phyloP scores from a whole-genome alignment of 495 filamentous ascomycete species.

The Lophium mytilinum region DNA sequence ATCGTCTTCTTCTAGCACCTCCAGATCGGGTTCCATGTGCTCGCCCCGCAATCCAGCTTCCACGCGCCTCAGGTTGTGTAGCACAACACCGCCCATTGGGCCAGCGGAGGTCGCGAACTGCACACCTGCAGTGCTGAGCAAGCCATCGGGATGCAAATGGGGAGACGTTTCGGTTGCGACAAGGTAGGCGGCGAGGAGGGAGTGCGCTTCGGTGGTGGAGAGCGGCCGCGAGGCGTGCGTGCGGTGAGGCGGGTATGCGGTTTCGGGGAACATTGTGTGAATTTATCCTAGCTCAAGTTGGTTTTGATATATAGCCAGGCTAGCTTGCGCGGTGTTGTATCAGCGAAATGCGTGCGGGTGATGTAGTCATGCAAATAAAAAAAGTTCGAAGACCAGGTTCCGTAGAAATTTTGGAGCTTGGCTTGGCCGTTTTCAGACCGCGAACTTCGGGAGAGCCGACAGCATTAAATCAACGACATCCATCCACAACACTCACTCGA shows the following conservation, averaged over 20 bases:
- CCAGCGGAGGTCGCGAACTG: constrained; percentile 42
- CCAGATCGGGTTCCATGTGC: constrained; percentile 33
- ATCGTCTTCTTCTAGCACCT: constrained; percentile 20
- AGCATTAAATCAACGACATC: too few species aligned
- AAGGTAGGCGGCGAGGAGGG: constrained; percentile 53
- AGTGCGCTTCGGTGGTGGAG: constrained; percentile 45
- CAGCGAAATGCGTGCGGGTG: background rate
- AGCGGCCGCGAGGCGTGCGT: constrained; percentile 40
- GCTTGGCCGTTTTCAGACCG: too few species aligned
- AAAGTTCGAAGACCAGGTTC: too few species aligned
- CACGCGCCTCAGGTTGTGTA: constrained; percentile 59
- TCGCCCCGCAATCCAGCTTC: constrained; percentile 57
- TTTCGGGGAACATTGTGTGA: constrained; percentile 17
- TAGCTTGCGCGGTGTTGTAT: background rate
- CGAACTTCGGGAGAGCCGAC: too few species aligned
- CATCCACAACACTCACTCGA: too few species aligned
- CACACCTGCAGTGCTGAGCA: constrained; percentile 53
- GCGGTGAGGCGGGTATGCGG: constrained; percentile 42
- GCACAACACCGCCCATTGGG: constrained; percentile 43
- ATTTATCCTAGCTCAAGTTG: too few species aligned
- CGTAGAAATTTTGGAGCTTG: too few species aligned
- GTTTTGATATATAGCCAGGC: background rate
- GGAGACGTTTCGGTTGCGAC: constrained; percentile 44
- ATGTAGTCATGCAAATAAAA: too few species aligned
- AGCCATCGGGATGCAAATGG: constrained; percentile 59